Base-by-base conservation (phyloP, 345 rosid species). In the Salix brachista region DNA sequence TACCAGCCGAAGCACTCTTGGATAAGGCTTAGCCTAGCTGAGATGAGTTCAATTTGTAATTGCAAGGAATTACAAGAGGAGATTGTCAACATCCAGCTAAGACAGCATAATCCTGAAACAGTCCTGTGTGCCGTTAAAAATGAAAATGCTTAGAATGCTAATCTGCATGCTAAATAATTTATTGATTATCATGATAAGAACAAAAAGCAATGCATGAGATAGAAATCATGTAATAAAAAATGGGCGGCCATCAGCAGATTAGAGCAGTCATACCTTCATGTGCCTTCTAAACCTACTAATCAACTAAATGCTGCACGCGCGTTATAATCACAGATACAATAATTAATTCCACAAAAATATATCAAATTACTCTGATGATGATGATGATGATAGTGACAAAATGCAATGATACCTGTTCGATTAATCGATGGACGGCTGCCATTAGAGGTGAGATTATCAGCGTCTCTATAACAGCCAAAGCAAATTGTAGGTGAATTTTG, bases 231-330 rank as follows among this genome's bases (percentile, higher is more conserved):
- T 32, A 10, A 52, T 30, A 11, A 9, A 8, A 6, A 10, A 26
- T 7, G 25, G 1, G 73, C 52, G 32, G 8, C 8, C 39, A 54
- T 37, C 54, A 69, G 23, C 36, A 14, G 42, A 62, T 30, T 46
- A 32, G 56, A 76, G 73, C 50, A 44, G 58, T 50, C 76, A 69
- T 85, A 96, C 99, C 98, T 92, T 81, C 90, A 97, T 12, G 89
- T 90, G 80, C 97, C 92, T 81, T 89, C 87, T 77, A 96, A 84
- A 81, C 97, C 93, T 26, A 96, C 2, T 28, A 2, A 28, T 28
- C 30, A 28, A 28, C 30, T 28, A 28, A 28, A 28, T 28, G 30
- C 3, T 28, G 30, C 30, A 28, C 30, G 3, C 30, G 2, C 30
- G 30, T 28, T 28, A 28, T 28, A 28, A 28, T 28, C 30, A 28